A percentile compares a stretch with the other conserved stretches of the same genome.
Evolutionary conservation across 805 yeast genomes (phyloP).

Genomic region (Cyberlindnera galapagoensis): DNA sequence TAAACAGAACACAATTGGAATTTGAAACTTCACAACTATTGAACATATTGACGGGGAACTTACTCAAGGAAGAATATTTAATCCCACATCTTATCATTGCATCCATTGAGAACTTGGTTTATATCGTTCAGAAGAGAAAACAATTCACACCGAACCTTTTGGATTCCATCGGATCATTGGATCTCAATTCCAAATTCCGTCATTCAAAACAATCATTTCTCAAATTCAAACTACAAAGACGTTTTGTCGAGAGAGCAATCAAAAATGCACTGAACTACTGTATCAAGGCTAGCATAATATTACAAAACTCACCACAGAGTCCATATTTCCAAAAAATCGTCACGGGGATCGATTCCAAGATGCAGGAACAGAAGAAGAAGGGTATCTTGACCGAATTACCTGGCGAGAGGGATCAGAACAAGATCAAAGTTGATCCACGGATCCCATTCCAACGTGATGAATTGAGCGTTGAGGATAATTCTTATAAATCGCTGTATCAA

Average conservation of each 20-base stretch:
- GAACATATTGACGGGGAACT: slow-evolving; percentile 52
- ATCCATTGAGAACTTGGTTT: slow-evolving; percentile 54
- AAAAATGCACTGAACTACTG: slow-evolving; percentile 37
- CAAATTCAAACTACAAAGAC: slow-evolving; percentile 45
- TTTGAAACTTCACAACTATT: slow-evolving; percentile 66
- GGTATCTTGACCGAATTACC: slow-evolving; percentile 21
- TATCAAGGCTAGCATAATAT: slow-evolving; percentile 30
- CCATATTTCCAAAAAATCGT: slow-evolving; percentile 16
- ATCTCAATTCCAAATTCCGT: slow-evolving; percentile 48
- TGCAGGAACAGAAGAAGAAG: slow-evolving; percentile 22
- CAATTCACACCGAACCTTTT: slow-evolving; percentile 52
- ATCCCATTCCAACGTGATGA: slow-evolving; percentile 28
- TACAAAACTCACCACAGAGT: slow-evolving; percentile 13
- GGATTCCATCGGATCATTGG: slow-evolving; percentile 53
- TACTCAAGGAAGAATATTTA: slow-evolving; percentile 49
- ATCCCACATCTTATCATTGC: slow-evolving; percentile 61
- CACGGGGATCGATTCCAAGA: slow-evolving; percentile 16
- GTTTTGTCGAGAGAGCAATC: slow-evolving; percentile 58
- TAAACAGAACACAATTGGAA: slow-evolving; percentile 48
- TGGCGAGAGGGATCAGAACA: slow-evolving; percentile 24
- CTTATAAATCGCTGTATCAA: slow-evolving; percentile 62
- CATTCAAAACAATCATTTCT: slow-evolving; percentile 32
- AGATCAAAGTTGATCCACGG: slow-evolving; percentile 16
- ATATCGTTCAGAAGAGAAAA: slow-evolving; percentile 62
- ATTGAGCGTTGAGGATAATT: slow-evolving; percentile 31